Percentiles rank a stretch among this genome's conserved stretches.
These are phyloP conservation scores for Suhomyces taliae DNA, from an alignment of 1,139 yeast genomes.

Conservation along the genomic window DNA sequence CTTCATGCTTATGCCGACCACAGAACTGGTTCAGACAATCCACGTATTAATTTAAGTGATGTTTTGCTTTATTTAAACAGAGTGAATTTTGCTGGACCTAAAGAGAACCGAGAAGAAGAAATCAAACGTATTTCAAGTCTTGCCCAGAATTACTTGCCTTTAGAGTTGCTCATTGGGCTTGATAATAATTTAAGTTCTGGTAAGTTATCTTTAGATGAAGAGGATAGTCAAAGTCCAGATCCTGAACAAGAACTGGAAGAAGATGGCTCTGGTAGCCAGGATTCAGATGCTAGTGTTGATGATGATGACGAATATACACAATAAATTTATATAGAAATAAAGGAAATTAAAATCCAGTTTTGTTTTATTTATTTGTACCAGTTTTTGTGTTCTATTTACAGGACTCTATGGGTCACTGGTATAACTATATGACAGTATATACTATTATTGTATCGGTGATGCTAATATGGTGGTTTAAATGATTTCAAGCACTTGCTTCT, in stretches of 20 bases:
- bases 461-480: no score
- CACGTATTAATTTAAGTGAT: slow-evolving; percentile 34
- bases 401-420: no score
- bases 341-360: no score
- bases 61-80: slow-evolving; percentile 37
- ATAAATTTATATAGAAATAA: no score
- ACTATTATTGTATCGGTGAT: no score
- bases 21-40: slow-evolving; percentile 23
- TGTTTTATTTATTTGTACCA: background rate
- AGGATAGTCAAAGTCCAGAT: background rate
- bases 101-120: slow-evolving; percentile 18
- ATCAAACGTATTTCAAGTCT: slow-evolving; percentile 29
- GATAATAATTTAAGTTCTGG: slow-evolving; percentile 30
- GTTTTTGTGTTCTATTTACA: background rate
- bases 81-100: slow-evolving; percentile 26
- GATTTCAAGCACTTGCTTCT: background rate
- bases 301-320: background rate
- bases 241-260: background rate
- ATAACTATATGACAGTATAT: no score
- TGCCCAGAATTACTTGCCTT: slow-evolving; percentile 39
- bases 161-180: slow-evolving; percentile 35
- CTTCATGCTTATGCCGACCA: slow-evolving; percentile 23
- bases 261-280: background rate
- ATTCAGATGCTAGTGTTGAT: background rate
- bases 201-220: slow-evolving; percentile 1